A percentile compares a stretch with the other conserved stretches of the same genome.
Conservation (phyloP, 352 stramenopile genomes). For the Pythium pectinolyticum region DNA sequence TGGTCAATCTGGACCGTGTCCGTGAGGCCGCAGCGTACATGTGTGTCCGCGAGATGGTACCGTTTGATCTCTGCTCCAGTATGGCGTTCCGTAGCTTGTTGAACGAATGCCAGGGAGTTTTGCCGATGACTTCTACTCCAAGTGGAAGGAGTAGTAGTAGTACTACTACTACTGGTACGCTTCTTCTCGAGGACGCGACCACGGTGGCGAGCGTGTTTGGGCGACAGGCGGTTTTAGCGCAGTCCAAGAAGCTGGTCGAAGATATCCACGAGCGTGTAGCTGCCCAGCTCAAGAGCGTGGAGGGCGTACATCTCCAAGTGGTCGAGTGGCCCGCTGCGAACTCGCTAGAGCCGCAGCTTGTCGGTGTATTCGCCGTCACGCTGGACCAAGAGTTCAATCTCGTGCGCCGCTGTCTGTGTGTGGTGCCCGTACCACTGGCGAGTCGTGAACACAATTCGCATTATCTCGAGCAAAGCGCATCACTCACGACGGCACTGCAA, state of each 20-base stretch:
- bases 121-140: too few relatives aligned
- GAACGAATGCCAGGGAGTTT: constrained; percentile 49
- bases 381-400: constrained; percentile 69
- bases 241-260: constrained; percentile 55
- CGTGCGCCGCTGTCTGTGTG: constrained; percentile 62
- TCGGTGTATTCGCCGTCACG: constrained; percentile 57
- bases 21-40: constrained; percentile 59
- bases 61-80: constrained; percentile 67
- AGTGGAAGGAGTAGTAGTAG: too few relatives aligned
- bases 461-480: constrained; percentile 32
- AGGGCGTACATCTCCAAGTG: constrained; percentile 60
- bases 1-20: constrained; percentile 53
- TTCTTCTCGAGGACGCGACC: constrained; percentile 40
- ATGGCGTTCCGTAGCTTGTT: constrained; percentile 59
- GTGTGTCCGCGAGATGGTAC: constrained; percentile 68
- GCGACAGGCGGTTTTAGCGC: constrained; percentile 44
- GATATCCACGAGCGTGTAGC: constrained; percentile 46
- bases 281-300: constrained; percentile 59
- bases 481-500: constrained; percentile 42
- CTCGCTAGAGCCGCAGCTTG: constrained; percentile 23
- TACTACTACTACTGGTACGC: too few relatives aligned
- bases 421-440: constrained; percentile 30
- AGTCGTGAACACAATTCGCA: constrained; percentile 6
- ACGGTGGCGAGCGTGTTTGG: constrained; percentile 41
- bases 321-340: constrained; percentile 40